Evolutionary conservation across 2,329 filamentous ascomycete genomes (phyloP), one percentile per base, ranked within the genome.

Genomic region (Endoconidiophora polonica): DNA sequence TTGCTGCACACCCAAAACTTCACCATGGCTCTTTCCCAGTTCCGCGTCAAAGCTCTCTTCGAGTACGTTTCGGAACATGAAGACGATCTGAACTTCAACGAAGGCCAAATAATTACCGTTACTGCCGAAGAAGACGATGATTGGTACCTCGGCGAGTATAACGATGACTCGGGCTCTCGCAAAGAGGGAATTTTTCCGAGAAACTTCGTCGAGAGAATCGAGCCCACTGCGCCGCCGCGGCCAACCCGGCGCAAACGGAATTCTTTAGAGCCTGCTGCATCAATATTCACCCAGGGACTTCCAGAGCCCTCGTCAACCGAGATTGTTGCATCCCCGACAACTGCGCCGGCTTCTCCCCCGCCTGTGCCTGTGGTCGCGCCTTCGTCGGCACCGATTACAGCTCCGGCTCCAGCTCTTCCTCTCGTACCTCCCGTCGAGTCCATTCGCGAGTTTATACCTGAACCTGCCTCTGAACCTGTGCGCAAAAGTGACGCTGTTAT

Each of bases 201-300:
- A 63, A 98, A 96, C 68, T 98, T 98, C 62, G 91, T 98, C 60
- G 91, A 98, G 66, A 86, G 82, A 67, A 93, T 86, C 66, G 90
- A 96, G 64, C 91, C 91, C 37, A 83, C 80, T 51, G 83, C 90
- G 55, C 91, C 91, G 54, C 86, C 88, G 54, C 79, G 91, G 53
- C 91, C 91, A 52, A 74, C 77, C 55, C 79, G 91, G 14, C 80
- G 85, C 57, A 88, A 82, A 69, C 83, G 78, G 61, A 78, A 82
- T 37, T 56, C 60, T 54, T 60, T 65, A 29, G 57, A 60, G 23
- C 62, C 65, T 50, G 58, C 61, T 54, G 56, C 62, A 48, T 59
- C 61, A 20, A 59, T 63, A 24, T 59, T 18, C 7, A 26, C 58
- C 26, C 61, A 59, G 50, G 56, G 59, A 39, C 58, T 61, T 39